A percentile compares a stretch with the other conserved stretches of the same genome.
These are phyloP conservation scores for Onygenales sp. DNA, from an alignment of 2,329 filamentous ascomycete genomes.

Conservation along the genomic window DNA sequence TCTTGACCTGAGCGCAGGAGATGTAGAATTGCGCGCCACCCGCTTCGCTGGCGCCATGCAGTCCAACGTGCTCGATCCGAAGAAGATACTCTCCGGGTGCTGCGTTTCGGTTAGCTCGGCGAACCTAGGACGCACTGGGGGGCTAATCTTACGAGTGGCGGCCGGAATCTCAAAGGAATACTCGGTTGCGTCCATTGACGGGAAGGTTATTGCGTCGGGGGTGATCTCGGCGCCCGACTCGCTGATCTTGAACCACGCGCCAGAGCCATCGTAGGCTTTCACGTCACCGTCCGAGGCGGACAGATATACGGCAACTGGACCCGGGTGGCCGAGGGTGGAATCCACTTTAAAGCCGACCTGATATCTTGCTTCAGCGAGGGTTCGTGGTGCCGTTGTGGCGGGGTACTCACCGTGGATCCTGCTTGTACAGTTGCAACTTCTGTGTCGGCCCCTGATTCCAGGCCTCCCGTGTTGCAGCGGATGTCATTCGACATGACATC, in stretches of 20 bases:
- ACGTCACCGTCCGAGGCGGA: not conserved
- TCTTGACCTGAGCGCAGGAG: slow-evolving; percentile 15
- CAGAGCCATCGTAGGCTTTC: slow-evolving; percentile 1
- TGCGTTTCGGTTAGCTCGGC: not conserved
- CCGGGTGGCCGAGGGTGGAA: not conserved
- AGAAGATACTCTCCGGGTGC: slow-evolving; percentile 1
- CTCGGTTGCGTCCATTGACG: not conserved
- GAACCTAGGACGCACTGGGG: no score
- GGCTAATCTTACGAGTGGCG: slow-evolving; percentile 21
- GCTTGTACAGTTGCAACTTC: not conserved
- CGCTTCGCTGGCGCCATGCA: not conserved
- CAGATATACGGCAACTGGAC: slow-evolving; percentile 1
- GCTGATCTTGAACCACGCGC: slow-evolving; percentile 1
- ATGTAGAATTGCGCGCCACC: slow-evolving; percentile 3
- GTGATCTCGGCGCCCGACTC: not conserved
- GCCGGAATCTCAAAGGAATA: slow-evolving; percentile 29
- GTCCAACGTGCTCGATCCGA: not conserved
- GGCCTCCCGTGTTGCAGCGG: slow-evolving; percentile 1
- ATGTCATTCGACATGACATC: slow-evolving; percentile 2
- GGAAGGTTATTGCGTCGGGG: slow-evolving; percentile 1
- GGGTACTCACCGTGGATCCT: not conserved
- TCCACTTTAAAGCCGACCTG: not conserved
- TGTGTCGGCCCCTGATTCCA: not conserved
- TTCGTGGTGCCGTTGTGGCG: no score
- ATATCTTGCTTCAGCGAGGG: no score